Conservation (phyloP, 768 basidiomycete genomes). For the Boletus subcaerulescens region DNA sequence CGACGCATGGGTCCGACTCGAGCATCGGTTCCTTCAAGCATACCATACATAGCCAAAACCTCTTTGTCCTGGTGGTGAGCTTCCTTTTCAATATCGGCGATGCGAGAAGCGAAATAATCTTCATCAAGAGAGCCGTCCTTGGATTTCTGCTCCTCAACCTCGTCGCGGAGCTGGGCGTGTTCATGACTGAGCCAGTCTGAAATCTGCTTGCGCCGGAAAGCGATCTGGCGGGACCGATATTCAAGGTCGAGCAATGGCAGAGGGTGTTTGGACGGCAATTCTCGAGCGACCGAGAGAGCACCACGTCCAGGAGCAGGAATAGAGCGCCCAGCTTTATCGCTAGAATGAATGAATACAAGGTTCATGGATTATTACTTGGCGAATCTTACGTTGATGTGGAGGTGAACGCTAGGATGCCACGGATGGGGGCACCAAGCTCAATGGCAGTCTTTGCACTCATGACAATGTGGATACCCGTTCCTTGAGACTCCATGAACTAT, state of each 20-base stretch:
- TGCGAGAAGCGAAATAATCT: slow-evolving; percentile 70
- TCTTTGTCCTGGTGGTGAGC: slow-evolving; percentile 91
- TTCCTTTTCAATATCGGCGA: slow-evolving; percentile 86
- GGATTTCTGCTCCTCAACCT: slow-evolving; percentile 59
- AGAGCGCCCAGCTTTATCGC: slow-evolving; percentile 98
- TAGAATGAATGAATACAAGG: slow-evolving; percentile 30
- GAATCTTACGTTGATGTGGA: slow-evolving; percentile 86
- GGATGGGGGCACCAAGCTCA: slow-evolving; percentile 90
- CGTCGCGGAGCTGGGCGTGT: slow-evolving; percentile 77
- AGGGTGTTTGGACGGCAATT: slow-evolving; percentile 76
- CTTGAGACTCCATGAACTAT: slow-evolving; percentile 95
- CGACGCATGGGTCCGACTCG: slow-evolving; percentile 89
- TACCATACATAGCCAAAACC: slow-evolving; percentile 89
- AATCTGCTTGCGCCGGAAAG: slow-evolving; percentile 94
- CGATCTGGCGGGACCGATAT: slow-evolving; percentile 90
- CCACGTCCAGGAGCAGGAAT: slow-evolving; percentile 96
- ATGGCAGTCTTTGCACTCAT: slow-evolving; percentile 97
- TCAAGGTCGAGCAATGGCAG: slow-evolving; percentile 77
- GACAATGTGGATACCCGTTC: slow-evolving; percentile 93
- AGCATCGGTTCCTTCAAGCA: slow-evolving; percentile 87
- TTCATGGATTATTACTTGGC: neutral
- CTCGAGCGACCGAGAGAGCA: slow-evolving; percentile 83
- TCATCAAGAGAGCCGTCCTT: slow-evolving; percentile 52
- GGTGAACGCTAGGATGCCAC: slow-evolving; percentile 91
- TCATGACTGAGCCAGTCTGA: slow-evolving; percentile 93